These are phyloP conservation scores for Leccinum arenicola DNA, from an alignment of 768 basidiomycete genomes.

Conservation along the genomic window DNA sequence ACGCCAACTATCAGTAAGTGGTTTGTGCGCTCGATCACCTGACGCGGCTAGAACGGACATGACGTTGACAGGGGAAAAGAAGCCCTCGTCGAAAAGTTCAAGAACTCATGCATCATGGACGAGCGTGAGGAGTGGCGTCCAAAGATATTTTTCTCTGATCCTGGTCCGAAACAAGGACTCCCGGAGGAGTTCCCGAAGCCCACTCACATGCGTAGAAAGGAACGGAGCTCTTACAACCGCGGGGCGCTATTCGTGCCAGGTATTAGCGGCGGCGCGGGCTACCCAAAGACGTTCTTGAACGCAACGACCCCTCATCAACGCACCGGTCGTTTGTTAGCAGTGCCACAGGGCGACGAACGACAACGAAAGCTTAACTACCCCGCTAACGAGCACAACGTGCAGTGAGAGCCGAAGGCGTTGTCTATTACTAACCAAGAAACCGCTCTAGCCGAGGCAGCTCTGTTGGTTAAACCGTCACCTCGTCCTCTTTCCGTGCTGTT, in stretches of 20 bases:
- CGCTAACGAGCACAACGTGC: conserved; percentile 5
- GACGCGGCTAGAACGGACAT: conserved; percentile 8
- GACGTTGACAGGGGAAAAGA: conserved; percentile 68
- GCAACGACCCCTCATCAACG: conserved; percentile 19
- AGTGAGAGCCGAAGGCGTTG: conserved; percentile 1
- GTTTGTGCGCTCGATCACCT: not conserved
- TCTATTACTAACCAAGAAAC: not conserved
- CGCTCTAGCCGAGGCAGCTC: not conserved
- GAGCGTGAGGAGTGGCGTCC: conserved; percentile 81
- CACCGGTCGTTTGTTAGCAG: conserved; percentile 11
- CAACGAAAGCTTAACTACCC: conserved; percentile 22
- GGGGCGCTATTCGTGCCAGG: conserved; percentile 67
- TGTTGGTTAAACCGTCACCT: conserved; percentile 10
- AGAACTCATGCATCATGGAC: conserved; percentile 89
- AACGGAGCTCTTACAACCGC: conserved; percentile 77
- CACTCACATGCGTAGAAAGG: conserved; percentile 77
- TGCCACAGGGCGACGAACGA: conserved; percentile 23
- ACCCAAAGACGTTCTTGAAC: conserved; percentile 30
- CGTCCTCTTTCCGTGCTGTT: conserved; percentile 11
- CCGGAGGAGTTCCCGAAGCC: conserved; percentile 81
- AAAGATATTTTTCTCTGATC: conserved; percentile 75
- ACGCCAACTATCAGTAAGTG: conserved; percentile 87
- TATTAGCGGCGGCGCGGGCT: conserved; percentile 21
- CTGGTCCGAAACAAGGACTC: conserved; percentile 68
- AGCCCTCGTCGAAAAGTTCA: conserved; percentile 88